A percentile compares a stretch with the other conserved stretches of the same genome.
These are phyloP conservation scores for Azolla pinnata DNA, from an alignment of 75 land plant species.

Conservation along the genomic window DNA sequence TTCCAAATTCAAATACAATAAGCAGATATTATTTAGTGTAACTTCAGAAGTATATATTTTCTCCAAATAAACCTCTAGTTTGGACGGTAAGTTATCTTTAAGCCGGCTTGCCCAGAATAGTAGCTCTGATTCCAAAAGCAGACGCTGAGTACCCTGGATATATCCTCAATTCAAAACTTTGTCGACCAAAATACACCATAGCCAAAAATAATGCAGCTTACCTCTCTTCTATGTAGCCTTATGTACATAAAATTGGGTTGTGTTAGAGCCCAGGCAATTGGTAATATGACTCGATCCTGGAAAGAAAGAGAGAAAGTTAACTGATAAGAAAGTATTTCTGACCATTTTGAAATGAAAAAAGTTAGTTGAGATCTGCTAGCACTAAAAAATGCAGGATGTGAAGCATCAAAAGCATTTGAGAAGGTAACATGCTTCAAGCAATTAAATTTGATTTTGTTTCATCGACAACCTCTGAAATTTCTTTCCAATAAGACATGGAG, in stretches of 20 bases:
- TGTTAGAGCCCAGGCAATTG: slow-evolving; percentile 22
- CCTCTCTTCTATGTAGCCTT: slow-evolving; percentile 24
- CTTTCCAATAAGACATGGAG: too few relatives aligned
- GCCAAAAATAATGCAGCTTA: too few relatives aligned
- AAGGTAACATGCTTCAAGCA: too few relatives aligned
- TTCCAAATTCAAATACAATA: background rate
- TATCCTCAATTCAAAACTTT: background rate
- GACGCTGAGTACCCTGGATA: slow-evolving; percentile 16
- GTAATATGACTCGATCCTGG: slow-evolving; percentile 8
- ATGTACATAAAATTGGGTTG: slow-evolving; percentile 14
- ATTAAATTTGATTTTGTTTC: too few relatives aligned
- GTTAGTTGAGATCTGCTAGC: background rate
- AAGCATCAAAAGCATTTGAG: too few relatives aligned
- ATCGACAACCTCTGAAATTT: too few relatives aligned
- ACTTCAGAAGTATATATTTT: too few relatives aligned
- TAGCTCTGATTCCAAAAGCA: slow-evolving; percentile 19
- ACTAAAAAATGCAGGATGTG: too few relatives aligned
- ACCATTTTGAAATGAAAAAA: background rate
- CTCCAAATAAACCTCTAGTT: slow-evolving; percentile 15
- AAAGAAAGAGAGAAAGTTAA: background rate
- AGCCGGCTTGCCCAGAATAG: slow-evolving; percentile 15
- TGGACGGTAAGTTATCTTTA: slow-evolving; percentile 2
- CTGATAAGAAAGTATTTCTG: background rate
- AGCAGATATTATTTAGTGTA: background rate
- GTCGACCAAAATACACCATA: background rate